Evolutionary conservation across 805 yeast species (phyloP).

Genomic region (Candida endomychidarum): DNA sequence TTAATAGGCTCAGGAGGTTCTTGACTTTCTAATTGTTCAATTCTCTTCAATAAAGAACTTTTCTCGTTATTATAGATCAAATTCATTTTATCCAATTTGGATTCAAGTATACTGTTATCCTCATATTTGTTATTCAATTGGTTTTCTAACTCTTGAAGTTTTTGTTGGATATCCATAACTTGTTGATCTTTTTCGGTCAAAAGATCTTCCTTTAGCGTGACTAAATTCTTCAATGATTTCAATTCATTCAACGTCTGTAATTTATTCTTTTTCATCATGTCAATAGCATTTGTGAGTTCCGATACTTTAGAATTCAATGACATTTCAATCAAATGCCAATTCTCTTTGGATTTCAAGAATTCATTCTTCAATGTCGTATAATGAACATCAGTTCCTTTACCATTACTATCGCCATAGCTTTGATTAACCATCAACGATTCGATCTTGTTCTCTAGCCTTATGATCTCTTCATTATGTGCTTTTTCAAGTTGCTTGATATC

Average conservation of each 20-base stretch:
- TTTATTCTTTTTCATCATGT: slow-evolving; percentile 28
- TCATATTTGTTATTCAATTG: slow-evolving; percentile 5
- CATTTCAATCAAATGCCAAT: slow-evolving; percentile 81
- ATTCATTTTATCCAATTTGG: slow-evolving; percentile 23
- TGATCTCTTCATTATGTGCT: slow-evolving; percentile 43
- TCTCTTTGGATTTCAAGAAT: slow-evolving; percentile 71
- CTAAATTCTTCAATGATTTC: slow-evolving; percentile 17
- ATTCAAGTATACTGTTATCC: slow-evolving; percentile 2
- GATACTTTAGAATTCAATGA: slow-evolving; percentile 52
- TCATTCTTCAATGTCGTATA: slow-evolving; percentile 65
- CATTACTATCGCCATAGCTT: slow-evolving; percentile 6
- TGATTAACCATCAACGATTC: slow-evolving; percentile 65
- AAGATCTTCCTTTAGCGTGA: slow-evolving; percentile 23
- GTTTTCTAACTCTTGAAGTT: not conserved
- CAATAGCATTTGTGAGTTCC: slow-evolving; percentile 28
- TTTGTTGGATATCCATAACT: slow-evolving; percentile 5
- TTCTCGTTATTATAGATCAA: slow-evolving; percentile 33
- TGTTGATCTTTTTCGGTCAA: slow-evolving; percentile 24
- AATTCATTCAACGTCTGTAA: slow-evolving; percentile 33
- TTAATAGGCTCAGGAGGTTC: slow-evolving; percentile 18
- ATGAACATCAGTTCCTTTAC: slow-evolving; percentile 29
- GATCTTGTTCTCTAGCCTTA: slow-evolving; percentile 63
- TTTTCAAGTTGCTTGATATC: slow-evolving; percentile 34
- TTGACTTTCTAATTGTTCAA: slow-evolving; percentile 15
- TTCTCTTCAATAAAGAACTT: slow-evolving; percentile 24